Percentiles rank a stretch among this genome's conserved stretches.
Conservation (phyloP, 345 rosid genomes). For the Acer campestre region DNA sequence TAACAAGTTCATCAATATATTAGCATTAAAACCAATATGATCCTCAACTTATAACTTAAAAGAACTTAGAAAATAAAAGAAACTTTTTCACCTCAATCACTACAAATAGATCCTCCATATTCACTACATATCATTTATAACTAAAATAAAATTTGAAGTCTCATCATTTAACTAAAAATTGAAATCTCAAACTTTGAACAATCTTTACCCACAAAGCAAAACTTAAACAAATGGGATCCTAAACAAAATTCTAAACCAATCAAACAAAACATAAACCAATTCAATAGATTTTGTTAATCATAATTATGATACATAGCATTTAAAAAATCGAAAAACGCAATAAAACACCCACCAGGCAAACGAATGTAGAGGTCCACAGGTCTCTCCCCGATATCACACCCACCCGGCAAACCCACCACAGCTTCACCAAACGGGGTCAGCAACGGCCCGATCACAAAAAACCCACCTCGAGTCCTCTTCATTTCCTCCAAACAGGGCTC, state of each 20-base stretch:
- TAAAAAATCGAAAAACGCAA: neutral
- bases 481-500: constrained; percentile 27
- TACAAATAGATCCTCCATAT: no score
- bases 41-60: neutral
- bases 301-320: neutral
- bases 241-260: no score
- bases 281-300: neutral
- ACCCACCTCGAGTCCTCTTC: constrained; percentile 36
- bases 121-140: no score
- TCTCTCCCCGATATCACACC: constrained; percentile 40
- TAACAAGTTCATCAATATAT: neutral
- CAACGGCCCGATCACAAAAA: constrained; percentile 37
- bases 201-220: no score
- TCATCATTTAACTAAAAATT: no score
- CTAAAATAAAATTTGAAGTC: no score
- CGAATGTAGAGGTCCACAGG: constrained; percentile 37
- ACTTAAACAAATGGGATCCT: no score
- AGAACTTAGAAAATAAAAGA: no score
- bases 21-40: neutral
- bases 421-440: constrained; percentile 38
- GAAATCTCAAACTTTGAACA: no score
- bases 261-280: neutral
- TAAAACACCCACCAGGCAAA: neutral
- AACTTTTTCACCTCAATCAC: no score
- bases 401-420: constrained; percentile 36